phyloP scores from a whole-genome alignment of 129 eudicot genomes.

The carrot (Daucus carota) region DH1_v3.0 NC_030387.2:37006001-37006500 shows the following conservation, averaged over 20 bases:
- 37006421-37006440: constrained; percentile 98
- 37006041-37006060: background rate
- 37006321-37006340: background rate
- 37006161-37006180: constrained; percentile 75
- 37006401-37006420: constrained; percentile 63
- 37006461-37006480: constrained; percentile 82
- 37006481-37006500: constrained; percentile 30
- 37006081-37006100: background rate
- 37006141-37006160: constrained; percentile 91
- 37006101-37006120: background rate
- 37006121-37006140: constrained; percentile 47
- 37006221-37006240: constrained; percentile 66
- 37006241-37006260: constrained; percentile 92
- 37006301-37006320: constrained; percentile 31
- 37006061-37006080: background rate
- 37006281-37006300: constrained; percentile 65
- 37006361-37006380: background rate
- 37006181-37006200: constrained; percentile 87
- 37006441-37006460: constrained; percentile 56
- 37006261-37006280: constrained; percentile 75
- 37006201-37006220: constrained; percentile 80
- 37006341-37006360: background rate
- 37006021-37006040: background rate
- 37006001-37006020: background rate
- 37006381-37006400: constrained; percentile 19